Evolutionary conservation across 2,329 filamentous ascomycete species (phyloP), one percentile per base, ranked within the genome.

Genomic region (Fusarium clavum): DNA sequence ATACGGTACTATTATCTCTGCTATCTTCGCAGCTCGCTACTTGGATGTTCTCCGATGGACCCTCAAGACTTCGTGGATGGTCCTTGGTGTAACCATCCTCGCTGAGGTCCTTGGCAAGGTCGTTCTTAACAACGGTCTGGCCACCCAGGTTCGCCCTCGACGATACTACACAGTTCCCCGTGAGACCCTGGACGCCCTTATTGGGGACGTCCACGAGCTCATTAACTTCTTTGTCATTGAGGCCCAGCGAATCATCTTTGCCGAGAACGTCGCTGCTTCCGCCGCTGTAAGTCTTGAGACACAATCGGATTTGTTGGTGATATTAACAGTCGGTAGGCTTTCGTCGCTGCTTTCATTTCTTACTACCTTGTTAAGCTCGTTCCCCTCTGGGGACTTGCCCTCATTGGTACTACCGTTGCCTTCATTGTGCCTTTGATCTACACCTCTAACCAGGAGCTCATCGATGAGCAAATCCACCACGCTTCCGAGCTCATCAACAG

Each of bases 211-310:
- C 43, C 87, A 91, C 75, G 90, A 92, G 80, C 84, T 92, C 64
- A 79, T 90, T 81, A 92, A 92, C 84, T 92, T 92, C 79, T 89
- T 92, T 73, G 84, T 91, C 66, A 91, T 92, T 61, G 90, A 92
- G 82, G 83, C 85, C 53, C 90, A 92, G 83, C 86, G 90, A 67
- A 87, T 92, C 71, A 76, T 92, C 60, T 92, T 89, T 71, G 90
- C 86, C 45, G 90, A 92, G 84, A 92, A 91, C 73, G 79, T 92
- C 61, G 79, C 81, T 68, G 86, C 83, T 59, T 91, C 90, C 24
- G 80, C 81, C 74, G 85, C 83, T 72, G 90, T 91, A 84, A 79
- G 89, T 83, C 24, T 44, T 68, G 73, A 64, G 70, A 61, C 41
- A 52, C 57, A 64, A 40, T 11, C 40, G 6, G 3, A 41, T 9